Evolutionary conservation across 768 basidiomycete genomes (phyloP).

Genomic region (Suillus tomentosus): DNA sequence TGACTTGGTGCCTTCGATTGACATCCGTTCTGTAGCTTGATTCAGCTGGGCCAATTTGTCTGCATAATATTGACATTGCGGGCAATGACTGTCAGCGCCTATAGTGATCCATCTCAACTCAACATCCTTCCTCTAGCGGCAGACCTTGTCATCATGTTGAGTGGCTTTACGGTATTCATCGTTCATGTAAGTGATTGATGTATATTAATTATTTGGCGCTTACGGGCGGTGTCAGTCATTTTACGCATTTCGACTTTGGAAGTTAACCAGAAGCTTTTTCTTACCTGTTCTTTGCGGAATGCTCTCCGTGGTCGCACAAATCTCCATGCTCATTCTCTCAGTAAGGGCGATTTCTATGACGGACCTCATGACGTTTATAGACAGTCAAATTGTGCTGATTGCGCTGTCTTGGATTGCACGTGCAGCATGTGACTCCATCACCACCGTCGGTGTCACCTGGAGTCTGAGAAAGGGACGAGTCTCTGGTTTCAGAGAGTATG

Average conservation of each 20-base stretch:
- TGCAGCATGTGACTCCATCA: constrained; percentile 7
- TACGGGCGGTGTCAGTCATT: constrained; percentile 5
- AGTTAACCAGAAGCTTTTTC: not conserved
- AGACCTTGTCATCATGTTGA: not conserved
- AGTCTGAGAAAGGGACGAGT: constrained; percentile 1
- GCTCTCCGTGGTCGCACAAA: not conserved
- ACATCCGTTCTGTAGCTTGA: not conserved
- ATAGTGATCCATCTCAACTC: constrained; percentile 4
- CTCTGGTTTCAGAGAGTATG: not conserved
- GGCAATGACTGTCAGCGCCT: constrained; percentile 10
- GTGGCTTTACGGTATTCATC: not conserved
- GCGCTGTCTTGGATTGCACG: not conserved
- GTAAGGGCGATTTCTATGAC: not conserved
- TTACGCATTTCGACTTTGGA: constrained; percentile 11
- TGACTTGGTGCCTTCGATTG: not conserved
- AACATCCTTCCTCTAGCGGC: constrained; percentile 3
- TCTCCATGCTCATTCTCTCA: not conserved
- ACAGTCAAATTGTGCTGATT: not conserved
- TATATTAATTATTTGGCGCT: not conserved
- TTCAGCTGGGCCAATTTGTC: constrained; percentile 10
- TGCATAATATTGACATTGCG: constrained; percentile 1
- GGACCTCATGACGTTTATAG: not conserved
- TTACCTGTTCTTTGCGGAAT: constrained; percentile 8
- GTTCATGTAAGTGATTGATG: constrained; percentile 8
- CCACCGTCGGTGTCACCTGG: constrained; percentile 5